Base-by-base conservation (phyloP, 2,329 filamentous ascomycete species). In the Claviceps africana region DNA sequence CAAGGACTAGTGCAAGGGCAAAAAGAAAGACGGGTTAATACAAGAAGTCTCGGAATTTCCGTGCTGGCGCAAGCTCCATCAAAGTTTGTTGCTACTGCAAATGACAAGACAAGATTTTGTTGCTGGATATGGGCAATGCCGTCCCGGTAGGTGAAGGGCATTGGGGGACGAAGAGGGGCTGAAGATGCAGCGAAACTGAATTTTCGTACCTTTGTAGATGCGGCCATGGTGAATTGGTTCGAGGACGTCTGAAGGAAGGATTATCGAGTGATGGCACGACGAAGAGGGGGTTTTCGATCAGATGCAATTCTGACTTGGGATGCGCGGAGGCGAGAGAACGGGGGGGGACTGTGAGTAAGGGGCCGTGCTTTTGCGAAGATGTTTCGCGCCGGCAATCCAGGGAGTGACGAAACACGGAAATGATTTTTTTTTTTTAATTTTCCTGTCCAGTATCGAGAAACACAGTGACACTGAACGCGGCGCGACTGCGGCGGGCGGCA, bases 1-100 rank as follows among this genome's bases (percentile, higher is more conserved):
- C 68, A 91, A 74, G 67, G 90, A 91, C 85, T 91, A 64, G 19
- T 17, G 19, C 33, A 50, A 33, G 21, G 22, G 6, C 40, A 37
- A 25, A 25, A 25, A 25, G 33, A 44, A 48, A 4, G 5, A 39
- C 21, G 17, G n/a, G 40, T 45, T 51, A 51, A 21, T 46, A 39
- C 37, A 46, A 4, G 15, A 25, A 25, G 31, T 28, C 37, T 51
- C 21, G 10, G 1, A 2, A 13, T 15, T 37, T 10, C 6, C 13
- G 28, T 19, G 13, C 22, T 37, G 19, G n/a, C 17, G 25, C 48
- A 49, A 19, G 21, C 15, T 39, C 33, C 1, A 10, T 19, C 22
- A 5, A 8, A 11, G 22, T 15, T 49, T 17, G 10, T 15, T n/a
- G 37, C 5, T 2, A 8, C 8, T 21, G 15, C 9, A 25, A 11